Evolutionary conservation across 306 rosid genomes (phyloP).

Genomic region (Neltuma alba): DNA sequence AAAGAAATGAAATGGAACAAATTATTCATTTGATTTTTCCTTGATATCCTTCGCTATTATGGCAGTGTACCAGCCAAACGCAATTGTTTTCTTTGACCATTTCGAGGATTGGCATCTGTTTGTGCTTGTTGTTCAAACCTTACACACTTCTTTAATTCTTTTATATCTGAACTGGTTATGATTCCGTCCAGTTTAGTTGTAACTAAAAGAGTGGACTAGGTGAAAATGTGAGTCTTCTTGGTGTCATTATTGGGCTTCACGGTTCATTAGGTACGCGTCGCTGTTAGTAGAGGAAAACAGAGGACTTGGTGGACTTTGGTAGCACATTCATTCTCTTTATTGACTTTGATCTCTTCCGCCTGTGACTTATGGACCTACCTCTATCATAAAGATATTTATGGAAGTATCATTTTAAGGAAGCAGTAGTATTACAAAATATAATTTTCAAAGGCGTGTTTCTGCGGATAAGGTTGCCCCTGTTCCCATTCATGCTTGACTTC

Average conservation of each 20-base stretch:
- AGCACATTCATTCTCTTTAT: not conserved
- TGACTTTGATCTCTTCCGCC: constrained; percentile 11
- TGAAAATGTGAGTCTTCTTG: not conserved
- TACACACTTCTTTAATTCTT: not conserved
- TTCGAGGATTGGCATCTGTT: not conserved
- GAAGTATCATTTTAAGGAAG: not conserved
- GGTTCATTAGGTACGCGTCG: constrained; percentile 16
- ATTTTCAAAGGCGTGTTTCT: not conserved
- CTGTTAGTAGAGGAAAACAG: not conserved
- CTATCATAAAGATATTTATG: not conserved
- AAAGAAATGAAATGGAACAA: constrained; percentile 27
- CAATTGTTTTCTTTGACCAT: not conserved
- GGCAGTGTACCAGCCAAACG: not conserved
- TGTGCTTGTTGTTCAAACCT: not conserved
- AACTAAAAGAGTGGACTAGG: not conserved
- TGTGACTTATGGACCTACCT: constrained; percentile 1
- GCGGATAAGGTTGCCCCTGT: not conserved
- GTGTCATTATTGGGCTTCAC: not conserved
- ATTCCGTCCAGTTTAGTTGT: constrained; percentile 24
- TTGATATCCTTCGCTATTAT: not conserved
- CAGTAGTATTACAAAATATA: not conserved
- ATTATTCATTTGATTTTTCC: constrained; percentile 25
- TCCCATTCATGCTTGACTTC: not conserved
- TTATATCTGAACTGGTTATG: not conserved
- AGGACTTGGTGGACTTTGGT: constrained; percentile 23